Evolutionary conservation across 2,329 filamentous ascomycete genomes (phyloP).

Genomic region (Aspergillus quadricinctus): DNA sequence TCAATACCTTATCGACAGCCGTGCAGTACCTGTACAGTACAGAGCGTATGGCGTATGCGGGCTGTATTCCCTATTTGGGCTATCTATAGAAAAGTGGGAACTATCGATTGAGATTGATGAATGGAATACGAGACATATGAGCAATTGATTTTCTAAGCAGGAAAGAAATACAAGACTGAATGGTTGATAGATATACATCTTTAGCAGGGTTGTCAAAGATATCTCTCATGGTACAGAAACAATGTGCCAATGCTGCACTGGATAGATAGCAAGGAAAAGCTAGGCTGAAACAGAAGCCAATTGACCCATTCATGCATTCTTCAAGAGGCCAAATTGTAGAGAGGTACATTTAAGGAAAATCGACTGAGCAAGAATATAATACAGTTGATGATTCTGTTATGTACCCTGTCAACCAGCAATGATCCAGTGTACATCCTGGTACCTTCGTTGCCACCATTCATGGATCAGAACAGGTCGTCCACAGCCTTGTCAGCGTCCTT

Average conservation of each 20-base stretch:
- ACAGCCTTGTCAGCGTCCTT: slow-evolving; percentile 92
- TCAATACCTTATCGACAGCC: too few species aligned
- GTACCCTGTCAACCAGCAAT: not conserved
- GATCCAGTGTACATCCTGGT: not conserved
- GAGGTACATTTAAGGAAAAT: not conserved
- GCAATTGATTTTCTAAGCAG: not conserved
- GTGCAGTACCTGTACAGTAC: not conserved
- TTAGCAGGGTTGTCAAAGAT: not conserved
- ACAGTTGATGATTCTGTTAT: not conserved
- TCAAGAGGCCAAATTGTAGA: not conserved
- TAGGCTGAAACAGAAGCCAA: not conserved
- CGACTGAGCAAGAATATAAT: not conserved
- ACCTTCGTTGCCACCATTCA: not conserved
- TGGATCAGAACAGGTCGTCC: slow-evolving; percentile 67
- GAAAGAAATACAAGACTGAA: not conserved
- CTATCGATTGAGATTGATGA: not conserved
- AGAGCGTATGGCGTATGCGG: not conserved
- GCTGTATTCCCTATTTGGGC: slow-evolving; percentile 8
- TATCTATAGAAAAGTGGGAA: slow-evolving; percentile 11
- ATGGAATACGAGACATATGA: not conserved
- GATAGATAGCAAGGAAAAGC: not conserved
- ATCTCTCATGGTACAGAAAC: not conserved
- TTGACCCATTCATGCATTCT: not conserved
- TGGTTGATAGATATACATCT: not conserved
- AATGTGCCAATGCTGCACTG: too few species aligned